Conservation (phyloP, 495 filamentous ascomycete species). For the Astrothelium subdiscretum region DNA sequence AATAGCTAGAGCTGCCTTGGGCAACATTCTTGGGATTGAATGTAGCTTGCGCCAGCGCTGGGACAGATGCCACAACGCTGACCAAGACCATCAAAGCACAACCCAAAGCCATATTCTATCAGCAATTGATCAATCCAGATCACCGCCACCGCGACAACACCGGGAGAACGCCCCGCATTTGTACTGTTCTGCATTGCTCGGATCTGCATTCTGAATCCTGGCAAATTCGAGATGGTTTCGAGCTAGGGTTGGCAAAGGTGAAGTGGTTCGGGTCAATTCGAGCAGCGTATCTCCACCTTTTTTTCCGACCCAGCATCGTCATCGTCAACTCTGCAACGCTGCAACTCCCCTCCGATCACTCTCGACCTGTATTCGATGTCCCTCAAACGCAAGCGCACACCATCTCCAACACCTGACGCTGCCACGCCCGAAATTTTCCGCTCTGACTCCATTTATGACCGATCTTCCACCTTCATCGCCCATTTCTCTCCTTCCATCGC, state of each 20-base stretch:
- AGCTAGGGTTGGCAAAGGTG: not conserved
- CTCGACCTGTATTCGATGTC: slow-evolving; percentile 8
- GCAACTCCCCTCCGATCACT: not conserved
- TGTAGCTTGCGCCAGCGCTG: not conserved
- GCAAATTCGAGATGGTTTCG: not conserved
- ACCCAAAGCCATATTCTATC: not conserved
- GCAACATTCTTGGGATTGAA: slow-evolving; percentile 13
- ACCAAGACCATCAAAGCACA: not conserved
- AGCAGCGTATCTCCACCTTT: not conserved
- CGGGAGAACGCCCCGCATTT: not conserved
- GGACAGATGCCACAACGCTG: not conserved
- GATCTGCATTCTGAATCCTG: not conserved
- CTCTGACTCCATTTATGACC: slow-evolving; percentile 29
- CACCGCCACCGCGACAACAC: not conserved
- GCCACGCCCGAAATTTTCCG: slow-evolving; percentile 16
- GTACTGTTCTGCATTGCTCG: not conserved
- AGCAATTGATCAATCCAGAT: not conserved
- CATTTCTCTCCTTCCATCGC: slow-evolving; percentile 30
- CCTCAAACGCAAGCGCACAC: slow-evolving; percentile 19
- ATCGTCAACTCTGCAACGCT: not conserved
- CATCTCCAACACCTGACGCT: slow-evolving; percentile 6
- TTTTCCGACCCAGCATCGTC: not conserved
- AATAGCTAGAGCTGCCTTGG: slow-evolving; percentile 4
- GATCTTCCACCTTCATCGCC: slow-evolving; percentile 31
- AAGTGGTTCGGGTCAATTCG: slow-evolving; percentile 1